Base-by-base conservation (phyloP, 306 rosid genomes). In the Myrica gale region DNA sequence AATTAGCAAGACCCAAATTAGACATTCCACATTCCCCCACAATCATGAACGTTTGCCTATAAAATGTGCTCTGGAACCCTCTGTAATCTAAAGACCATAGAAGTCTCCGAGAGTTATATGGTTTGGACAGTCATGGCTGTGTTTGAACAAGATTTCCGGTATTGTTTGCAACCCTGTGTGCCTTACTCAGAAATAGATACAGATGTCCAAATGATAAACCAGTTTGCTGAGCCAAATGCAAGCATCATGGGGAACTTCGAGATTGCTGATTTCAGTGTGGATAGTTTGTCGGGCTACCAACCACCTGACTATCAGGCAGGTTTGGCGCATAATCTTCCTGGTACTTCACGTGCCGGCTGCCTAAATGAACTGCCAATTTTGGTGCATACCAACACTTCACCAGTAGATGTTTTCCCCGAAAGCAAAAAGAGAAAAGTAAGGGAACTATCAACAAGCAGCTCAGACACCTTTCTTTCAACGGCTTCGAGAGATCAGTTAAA, bases 261-360 rank as follows among this genome's bases (percentile, higher is more conserved):
- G 60, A 32, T 16, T 21, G 53, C 80, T 23, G 73, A 71, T 7
- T 74, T 17, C 17, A 26, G 72, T 6, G 51, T 54, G 37, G 84
- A 71, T 60, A 62, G 53, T 51, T 61, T 80, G 44, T 70, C 45
- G 53, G 73, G 84, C 52, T 75, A 15, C 76, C 75, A 74, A 66
- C 60, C 46, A 50, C 69, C 80, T 3, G 73, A 80, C 42, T 15
- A n/a, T 41, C 57, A 19, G 19, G 53, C 73, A 20, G 55, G n/a
- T 41, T 8, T 68, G 54, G 55, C 41, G 10, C 55, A 68, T 2
- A 45, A 21, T 46, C 73, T 68, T 68, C 41, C 73, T 20, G 39
- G 19, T 68, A 68, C 73, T 68, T 45, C 55, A 46, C 16, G 21
- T 11, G 21, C 54, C 42, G 46, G 11, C 73, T 45, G 73, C 73